These are phyloP conservation scores for Kregervanrija fluxuum DNA, from an alignment of 805 yeast genomes.

Conservation along the genomic window DNA sequence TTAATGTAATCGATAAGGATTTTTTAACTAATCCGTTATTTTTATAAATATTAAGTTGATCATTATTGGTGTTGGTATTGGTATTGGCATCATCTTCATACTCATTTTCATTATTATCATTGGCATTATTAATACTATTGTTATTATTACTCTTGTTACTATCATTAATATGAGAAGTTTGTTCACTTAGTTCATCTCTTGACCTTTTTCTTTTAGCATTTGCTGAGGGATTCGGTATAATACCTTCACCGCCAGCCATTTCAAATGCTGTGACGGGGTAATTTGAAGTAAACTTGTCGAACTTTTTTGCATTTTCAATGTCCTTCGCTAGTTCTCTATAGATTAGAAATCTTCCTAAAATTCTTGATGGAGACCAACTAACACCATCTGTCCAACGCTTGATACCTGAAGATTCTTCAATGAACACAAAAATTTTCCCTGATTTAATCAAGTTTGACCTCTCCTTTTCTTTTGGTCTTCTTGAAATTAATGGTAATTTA, in stretches of 20 bases:
- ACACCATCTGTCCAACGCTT: constrained; percentile 97
- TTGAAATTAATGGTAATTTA: constrained; percentile 50
- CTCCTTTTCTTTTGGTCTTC: constrained; percentile 81
- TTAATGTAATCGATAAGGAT: constrained; percentile 62
- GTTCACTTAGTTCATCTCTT: background rate
- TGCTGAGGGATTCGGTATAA: constrained; percentile 1
- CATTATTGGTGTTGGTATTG: background rate
- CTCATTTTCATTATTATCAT: too few relatives aligned
- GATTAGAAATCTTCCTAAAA: constrained; percentile 75
- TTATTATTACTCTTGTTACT: background rate
- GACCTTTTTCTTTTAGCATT: background rate
- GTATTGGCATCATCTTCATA: background rate
- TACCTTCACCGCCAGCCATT: constrained; percentile 12
- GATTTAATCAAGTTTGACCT: constrained; percentile 56
- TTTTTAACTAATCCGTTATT: constrained; percentile 75
- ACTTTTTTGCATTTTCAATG: constrained; percentile 25
- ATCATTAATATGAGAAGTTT: background rate
- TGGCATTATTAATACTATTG: background rate
- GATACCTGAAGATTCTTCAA: constrained; percentile 75
- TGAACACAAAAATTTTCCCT: constrained; percentile 79
- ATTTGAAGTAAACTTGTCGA: constrained; percentile 2
- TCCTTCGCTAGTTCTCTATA: constrained; percentile 59
- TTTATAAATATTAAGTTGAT: constrained; percentile 42
- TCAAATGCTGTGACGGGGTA: constrained; percentile 10
- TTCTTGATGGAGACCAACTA: constrained; percentile 88